These are phyloP conservation scores for Emergomyces orientalis DNA, from an alignment of 2,329 filamentous ascomycete species.

Conservation along the genomic window DNA sequence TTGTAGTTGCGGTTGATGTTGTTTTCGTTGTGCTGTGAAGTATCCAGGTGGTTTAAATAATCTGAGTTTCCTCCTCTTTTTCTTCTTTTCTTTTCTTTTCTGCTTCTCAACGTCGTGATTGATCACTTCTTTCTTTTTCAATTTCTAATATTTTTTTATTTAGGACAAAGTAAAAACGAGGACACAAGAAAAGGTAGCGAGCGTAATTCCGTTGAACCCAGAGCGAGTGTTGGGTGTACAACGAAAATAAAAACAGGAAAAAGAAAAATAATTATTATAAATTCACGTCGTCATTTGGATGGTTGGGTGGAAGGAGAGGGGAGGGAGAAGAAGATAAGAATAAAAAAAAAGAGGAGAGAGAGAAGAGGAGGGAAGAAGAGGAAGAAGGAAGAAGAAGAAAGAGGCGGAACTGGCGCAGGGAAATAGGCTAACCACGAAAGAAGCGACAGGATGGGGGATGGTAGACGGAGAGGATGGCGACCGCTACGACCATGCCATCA, in stretches of 20 bases:
- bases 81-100: background rate
- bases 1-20: background rate
- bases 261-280: slow-evolving; percentile 8
- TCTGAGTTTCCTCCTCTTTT: background rate
- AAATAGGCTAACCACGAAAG: too few relatives aligned
- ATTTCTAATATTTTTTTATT: background rate
- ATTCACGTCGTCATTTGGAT: slow-evolving; percentile 10
- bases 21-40: background rate
- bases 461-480: background rate
- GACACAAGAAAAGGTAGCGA: slow-evolving; percentile 29
- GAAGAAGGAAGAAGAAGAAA: background rate
- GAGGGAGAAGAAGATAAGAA: slow-evolving; percentile 15
- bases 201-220: slow-evolving; percentile 29
- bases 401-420: too few relatives aligned
- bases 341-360: slow-evolving; percentile 11
- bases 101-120: background rate
- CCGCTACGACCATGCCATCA: background rate
- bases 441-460: too few relatives aligned
- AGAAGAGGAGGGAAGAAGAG: background rate
- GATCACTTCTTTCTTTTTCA: background rate
- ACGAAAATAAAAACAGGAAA: slow-evolving; percentile 8
- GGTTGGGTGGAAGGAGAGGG: slow-evolving; percentile 20
- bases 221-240: slow-evolving; percentile 25
- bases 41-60: background rate
- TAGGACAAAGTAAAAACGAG: slow-evolving; percentile 5